Evolutionary conservation across 805 yeast genomes (phyloP).

Genomic region (Brettanomyces anomalus): DNA sequence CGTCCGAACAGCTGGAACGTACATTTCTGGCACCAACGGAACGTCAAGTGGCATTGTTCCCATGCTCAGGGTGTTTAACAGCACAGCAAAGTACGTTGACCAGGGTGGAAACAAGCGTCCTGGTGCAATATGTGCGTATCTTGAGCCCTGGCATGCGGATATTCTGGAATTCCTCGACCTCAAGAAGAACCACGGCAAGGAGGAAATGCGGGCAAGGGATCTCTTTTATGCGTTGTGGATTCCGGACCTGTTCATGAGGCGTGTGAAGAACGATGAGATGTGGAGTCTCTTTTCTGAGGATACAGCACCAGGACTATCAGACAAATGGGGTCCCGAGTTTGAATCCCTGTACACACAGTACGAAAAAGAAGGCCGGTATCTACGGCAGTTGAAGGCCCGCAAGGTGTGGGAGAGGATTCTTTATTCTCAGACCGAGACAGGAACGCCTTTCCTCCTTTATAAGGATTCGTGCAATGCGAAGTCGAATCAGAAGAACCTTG

Average conservation of each 20-base stretch:
- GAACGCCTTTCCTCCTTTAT: conserved; percentile 90
- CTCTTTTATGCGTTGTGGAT: conserved; percentile 91
- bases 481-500: conserved; percentile 86
- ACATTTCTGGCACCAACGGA: conserved; percentile 89
- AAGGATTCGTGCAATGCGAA: conserved; percentile 86
- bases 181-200: conserved; percentile 91
- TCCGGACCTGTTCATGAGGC: conserved; percentile 87
- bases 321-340: conserved; percentile 79
- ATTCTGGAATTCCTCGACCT: conserved; percentile 78
- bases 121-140: conserved; percentile 89
- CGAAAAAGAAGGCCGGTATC: conserved; percentile 60
- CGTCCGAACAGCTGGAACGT: conserved; percentile 78
- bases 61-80: conserved; percentile 92
- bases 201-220: conserved; percentile 89
- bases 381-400: conserved; percentile 69
- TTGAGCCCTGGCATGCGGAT: conserved; percentile 98
- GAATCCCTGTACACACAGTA: conserved; percentile 61
- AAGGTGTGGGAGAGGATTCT: conserved; percentile 84
- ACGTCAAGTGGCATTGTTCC: conserved; percentile 89
- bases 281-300: conserved; percentile 92
- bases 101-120: conserved; percentile 99
- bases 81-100: conserved; percentile 94
- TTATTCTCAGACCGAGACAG: conserved; percentile 93
- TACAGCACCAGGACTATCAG: conserved; percentile 79
- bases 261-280: conserved; percentile 66